Conservation (phyloP, 768 basidiomycete genomes). For the Tulasnella sp. region DNA sequence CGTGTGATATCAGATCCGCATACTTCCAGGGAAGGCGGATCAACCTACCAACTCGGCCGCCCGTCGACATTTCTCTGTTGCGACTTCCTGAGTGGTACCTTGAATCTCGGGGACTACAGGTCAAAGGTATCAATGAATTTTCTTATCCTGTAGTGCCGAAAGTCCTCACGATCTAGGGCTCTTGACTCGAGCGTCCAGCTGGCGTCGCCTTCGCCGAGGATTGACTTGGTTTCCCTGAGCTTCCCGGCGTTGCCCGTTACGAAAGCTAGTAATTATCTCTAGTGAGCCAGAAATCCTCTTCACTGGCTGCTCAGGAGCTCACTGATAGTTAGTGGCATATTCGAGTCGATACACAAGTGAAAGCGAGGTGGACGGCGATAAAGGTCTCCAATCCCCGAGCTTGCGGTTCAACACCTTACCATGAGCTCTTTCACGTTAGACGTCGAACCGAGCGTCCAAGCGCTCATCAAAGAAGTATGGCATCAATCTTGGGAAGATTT, state of each 20-base stretch:
- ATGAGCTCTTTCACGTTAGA: background rate
- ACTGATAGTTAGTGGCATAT: background rate
- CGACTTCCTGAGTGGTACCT: constrained; percentile 84
- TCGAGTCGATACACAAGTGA: background rate
- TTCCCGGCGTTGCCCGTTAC: constrained; percentile 95
- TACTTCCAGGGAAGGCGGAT: background rate
- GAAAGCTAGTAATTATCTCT: constrained; percentile 46
- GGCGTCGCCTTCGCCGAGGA: constrained; percentile 49
- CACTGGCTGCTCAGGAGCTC: too few species aligned
- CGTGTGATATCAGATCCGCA: background rate
- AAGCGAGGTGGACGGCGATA: background rate
- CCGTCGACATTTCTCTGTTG: constrained; percentile 69
- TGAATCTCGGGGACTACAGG: constrained; percentile 81
- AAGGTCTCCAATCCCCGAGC: background rate
- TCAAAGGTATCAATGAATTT: background rate
- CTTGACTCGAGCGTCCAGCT: constrained; percentile 60
- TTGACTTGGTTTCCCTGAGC: constrained; percentile 74
- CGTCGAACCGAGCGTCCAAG: background rate
- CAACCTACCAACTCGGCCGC: constrained; percentile 67
- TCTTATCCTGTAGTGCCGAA: background rate
- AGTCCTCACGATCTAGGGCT: constrained; percentile 65
- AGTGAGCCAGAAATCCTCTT: background rate
- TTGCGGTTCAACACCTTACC: background rate
- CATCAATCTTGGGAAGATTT: constrained; percentile 22
- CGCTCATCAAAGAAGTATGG: constrained; percentile 15